Percentiles rank a stretch among this genome's conserved stretches.
These are phyloP conservation scores for Xylaria digitata DNA, from an alignment of 2,329 filamentous ascomycete species.

Conservation along the genomic window DNA sequence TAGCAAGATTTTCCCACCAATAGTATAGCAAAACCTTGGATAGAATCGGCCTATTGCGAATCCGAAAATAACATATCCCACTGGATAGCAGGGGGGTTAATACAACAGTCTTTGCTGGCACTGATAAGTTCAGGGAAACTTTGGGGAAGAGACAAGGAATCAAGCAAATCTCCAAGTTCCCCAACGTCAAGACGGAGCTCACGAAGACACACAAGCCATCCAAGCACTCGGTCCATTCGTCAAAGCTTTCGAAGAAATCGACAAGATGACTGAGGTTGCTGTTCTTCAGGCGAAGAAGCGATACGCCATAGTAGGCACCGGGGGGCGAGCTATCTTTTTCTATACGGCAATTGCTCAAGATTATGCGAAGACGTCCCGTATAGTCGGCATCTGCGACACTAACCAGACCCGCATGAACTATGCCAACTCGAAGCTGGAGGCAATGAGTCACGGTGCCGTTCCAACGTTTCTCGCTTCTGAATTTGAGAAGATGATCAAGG, in stretches of 20 bases:
- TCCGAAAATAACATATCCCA: slow-evolving; percentile 4
- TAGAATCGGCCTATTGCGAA: slow-evolving; percentile 15
- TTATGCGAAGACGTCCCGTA: slow-evolving; percentile 60
- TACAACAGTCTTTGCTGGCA: not conserved
- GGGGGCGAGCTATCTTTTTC: slow-evolving; percentile 70
- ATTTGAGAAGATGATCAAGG: slow-evolving; percentile 68
- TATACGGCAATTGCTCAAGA: slow-evolving; percentile 67
- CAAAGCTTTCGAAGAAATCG: not conserved
- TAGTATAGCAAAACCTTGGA: not conserved
- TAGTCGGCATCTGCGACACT: slow-evolving; percentile 69
- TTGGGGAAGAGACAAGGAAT: slow-evolving; percentile 19
- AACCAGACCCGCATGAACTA: slow-evolving; percentile 70
- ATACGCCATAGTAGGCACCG: slow-evolving; percentile 69
- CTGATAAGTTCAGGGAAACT: slow-evolving; percentile 1
- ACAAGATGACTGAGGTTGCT: slow-evolving; percentile 39
- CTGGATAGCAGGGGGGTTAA: not conserved
- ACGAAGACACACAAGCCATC: slow-evolving; percentile 2
- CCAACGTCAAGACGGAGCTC: slow-evolving; percentile 14
- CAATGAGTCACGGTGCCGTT: slow-evolving; percentile 59
- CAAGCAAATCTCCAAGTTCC: slow-evolving; percentile 31
- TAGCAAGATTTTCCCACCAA: slow-evolving; percentile 31
- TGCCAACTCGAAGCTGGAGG: slow-evolving; percentile 62
- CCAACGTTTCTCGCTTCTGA: slow-evolving; percentile 65
- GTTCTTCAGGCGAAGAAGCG: slow-evolving; percentile 50
- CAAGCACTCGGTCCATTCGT: not conserved